phyloP scores from a whole-genome alignment of 257 asterid genomes.

The Voacanga thouarsii region DNA sequence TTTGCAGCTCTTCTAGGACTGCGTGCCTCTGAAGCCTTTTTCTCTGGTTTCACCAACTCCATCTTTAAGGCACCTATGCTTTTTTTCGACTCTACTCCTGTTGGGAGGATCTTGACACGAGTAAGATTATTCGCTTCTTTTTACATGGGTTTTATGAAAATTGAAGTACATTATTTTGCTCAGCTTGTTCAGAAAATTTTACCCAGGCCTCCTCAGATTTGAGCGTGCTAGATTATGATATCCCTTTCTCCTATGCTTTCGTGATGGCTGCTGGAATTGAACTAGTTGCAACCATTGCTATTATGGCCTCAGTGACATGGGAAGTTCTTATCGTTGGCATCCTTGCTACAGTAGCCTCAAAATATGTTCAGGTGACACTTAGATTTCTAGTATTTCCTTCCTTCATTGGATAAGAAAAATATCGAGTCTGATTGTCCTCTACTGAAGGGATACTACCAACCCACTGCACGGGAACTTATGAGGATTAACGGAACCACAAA shows the following conservation, averaged over 20 bases:
- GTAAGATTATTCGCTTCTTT: slow-evolving; percentile 32
- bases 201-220: slow-evolving; percentile 75
- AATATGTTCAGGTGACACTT: slow-evolving; percentile 62
- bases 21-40: slow-evolving; percentile 58
- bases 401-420: background rate
- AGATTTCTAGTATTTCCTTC: background rate
- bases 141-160: background rate
- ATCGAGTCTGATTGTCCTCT: background rate
- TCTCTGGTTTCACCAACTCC: slow-evolving; percentile 53
- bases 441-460: slow-evolving; percentile 68
- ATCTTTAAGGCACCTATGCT: slow-evolving; percentile 74
- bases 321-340: slow-evolving; percentile 74
- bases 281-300: slow-evolving; percentile 42
- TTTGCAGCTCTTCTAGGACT: slow-evolving; percentile 59
- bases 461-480: slow-evolving; percentile 71
- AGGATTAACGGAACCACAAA: slow-evolving; percentile 83
- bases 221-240: slow-evolving; percentile 62
- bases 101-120: slow-evolving; percentile 72
- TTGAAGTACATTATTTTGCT: background rate
- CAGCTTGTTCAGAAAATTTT: background rate
- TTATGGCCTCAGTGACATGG: slow-evolving; percentile 77
- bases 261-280: slow-evolving; percentile 42
- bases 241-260: slow-evolving; percentile 46
- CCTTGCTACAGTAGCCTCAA: slow-evolving; percentile 48
- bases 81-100: slow-evolving; percentile 83